phyloP scores from a whole-genome alignment of 345 rosid species.

The Salix purpurea region DNA sequence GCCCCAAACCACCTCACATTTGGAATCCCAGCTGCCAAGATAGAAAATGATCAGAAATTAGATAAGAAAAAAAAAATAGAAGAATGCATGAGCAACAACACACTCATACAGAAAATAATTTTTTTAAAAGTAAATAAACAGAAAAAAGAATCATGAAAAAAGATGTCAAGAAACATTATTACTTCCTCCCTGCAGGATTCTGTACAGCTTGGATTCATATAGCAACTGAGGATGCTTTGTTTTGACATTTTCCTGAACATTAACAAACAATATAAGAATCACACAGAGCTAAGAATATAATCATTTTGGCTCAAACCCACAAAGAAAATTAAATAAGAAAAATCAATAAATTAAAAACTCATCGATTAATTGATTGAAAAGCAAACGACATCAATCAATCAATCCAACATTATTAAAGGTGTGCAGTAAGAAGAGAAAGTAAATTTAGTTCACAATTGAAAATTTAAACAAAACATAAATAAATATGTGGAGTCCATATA shows the following conservation, averaged over 20 bases:
- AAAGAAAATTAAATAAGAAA: neutral
- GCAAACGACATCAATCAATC: neutral
- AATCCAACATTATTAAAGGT: too few relatives aligned
- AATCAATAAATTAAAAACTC: neutral
- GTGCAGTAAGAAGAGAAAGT: neutral
- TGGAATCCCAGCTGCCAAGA: constrained; percentile 69
- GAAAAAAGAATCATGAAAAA: neutral
- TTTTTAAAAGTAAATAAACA: neutral
- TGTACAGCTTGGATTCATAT: constrained; percentile 84
- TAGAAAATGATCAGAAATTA: neutral
- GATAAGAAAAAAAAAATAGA: neutral
- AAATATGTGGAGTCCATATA: neutral
- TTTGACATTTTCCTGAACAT: constrained; percentile 73
- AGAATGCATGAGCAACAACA: neutral
- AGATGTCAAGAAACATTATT: constrained; percentile 12
- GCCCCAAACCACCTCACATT: constrained; percentile 82
- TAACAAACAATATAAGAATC: neutral
- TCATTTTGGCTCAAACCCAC: neutral
- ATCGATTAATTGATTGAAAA: neutral
- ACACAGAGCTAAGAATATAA: neutral
- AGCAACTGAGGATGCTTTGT: constrained; percentile 93
- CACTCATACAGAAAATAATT: neutral
- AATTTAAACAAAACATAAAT: too few relatives aligned
- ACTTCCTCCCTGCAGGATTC: constrained; percentile 98
- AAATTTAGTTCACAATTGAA: neutral